Conservation (phyloP, 2,329 filamentous ascomycete genomes). For the Sporothrix sp. region DNA sequence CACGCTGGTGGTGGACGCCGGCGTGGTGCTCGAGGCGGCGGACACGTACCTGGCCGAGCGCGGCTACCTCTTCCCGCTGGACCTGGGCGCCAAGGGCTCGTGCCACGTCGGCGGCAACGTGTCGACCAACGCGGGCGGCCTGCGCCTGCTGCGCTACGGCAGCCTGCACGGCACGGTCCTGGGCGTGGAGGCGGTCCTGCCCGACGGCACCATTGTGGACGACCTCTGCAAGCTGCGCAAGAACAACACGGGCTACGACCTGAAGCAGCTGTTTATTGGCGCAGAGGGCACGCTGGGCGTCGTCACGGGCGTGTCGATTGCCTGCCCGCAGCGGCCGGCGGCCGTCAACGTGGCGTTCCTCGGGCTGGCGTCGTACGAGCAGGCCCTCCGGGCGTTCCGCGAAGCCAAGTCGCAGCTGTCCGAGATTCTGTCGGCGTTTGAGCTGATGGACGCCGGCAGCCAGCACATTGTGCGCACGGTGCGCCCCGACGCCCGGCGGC, state of each 20-base stretch:
- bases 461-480: slow-evolving; percentile 69
- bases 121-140: slow-evolving; percentile 86
- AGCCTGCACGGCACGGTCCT: slow-evolving; percentile 89
- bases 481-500: slow-evolving; percentile 62
- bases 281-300: slow-evolving; percentile 92
- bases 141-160: slow-evolving; percentile 83
- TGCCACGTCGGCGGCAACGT: slow-evolving; percentile 96
- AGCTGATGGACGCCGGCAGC: slow-evolving; percentile 84
- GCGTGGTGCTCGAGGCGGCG: slow-evolving; percentile 79
- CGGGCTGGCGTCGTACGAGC: slow-evolving; percentile 79
- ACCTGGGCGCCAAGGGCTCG: slow-evolving; percentile 94
- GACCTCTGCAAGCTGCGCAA: slow-evolving; percentile 83
- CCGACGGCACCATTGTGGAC: slow-evolving; percentile 85
- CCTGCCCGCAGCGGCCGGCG: slow-evolving; percentile 77
- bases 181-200: slow-evolving; percentile 85
- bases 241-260: slow-evolving; percentile 97
- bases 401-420: slow-evolving; percentile 84
- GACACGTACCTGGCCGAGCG: slow-evolving; percentile 78
- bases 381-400: slow-evolving; percentile 75
- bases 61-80: slow-evolving; percentile 85
- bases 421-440: slow-evolving; percentile 94
- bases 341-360: slow-evolving; percentile 95
- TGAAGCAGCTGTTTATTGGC: slow-evolving; percentile 95
- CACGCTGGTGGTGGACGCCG: slow-evolving; percentile 80
- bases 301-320: slow-evolving; percentile 80